These are phyloP conservation scores for Boletellus ananas DNA, from an alignment of 768 basidiomycete genomes.

Conservation along the genomic window DNA sequence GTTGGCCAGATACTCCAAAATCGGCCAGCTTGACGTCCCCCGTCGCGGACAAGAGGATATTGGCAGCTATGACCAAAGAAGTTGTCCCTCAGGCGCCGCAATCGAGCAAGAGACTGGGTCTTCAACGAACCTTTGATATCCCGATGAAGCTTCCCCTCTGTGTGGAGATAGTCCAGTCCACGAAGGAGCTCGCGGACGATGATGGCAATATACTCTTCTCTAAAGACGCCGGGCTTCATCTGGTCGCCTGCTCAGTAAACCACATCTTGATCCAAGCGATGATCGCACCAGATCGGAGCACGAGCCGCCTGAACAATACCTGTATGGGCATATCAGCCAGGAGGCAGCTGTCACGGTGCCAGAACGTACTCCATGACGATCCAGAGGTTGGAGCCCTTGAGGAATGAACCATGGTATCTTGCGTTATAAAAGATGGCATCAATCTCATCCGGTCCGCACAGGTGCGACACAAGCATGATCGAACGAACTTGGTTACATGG, in stretches of 20 bases:
- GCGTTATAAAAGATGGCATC: conserved; percentile 24
- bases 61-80: conserved; percentile 61
- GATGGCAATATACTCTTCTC: conserved; percentile 99
- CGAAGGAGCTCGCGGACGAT: conserved; percentile 88
- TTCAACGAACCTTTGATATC: conserved; percentile 86
- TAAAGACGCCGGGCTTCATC: conserved; percentile 99
- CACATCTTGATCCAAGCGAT: not conserved
- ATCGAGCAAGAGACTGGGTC: not conserved
- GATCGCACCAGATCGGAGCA: conserved; percentile 88
- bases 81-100: not conserved
- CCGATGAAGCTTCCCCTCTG: conserved; percentile 95
- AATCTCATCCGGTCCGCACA: conserved; percentile 32
- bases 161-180: conserved; percentile 93
- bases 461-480: conserved; percentile 21
- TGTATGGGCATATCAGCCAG: conserved; percentile 28
- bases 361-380: conserved; percentile 91
- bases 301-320: conserved; percentile 97
- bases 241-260: conserved; percentile 32
- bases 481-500: conserved; percentile 87
- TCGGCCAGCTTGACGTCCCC: conserved; percentile 98
- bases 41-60: conserved; percentile 85
- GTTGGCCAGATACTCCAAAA: conserved; percentile 97
- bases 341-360: not conserved
- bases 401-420: conserved; percentile 93
- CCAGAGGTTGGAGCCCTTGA: conserved; percentile 97